phyloP scores from a whole-genome alignment of 106 monocot genomes.

The Dendrobium nobile region DNA sequence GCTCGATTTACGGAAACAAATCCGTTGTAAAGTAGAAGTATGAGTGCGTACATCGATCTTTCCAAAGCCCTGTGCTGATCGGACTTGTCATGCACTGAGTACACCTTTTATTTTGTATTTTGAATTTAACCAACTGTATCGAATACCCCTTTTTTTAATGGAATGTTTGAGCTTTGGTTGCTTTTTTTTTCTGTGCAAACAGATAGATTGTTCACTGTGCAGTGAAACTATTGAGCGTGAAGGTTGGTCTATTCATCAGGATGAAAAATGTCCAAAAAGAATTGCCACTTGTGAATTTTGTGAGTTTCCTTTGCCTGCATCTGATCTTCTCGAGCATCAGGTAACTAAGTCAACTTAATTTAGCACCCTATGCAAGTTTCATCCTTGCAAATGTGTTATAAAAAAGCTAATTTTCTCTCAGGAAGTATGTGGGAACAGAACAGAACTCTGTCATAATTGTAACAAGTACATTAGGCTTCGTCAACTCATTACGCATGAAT shows the following conservation, averaged over 20 bases:
- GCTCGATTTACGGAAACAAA: too few species aligned
- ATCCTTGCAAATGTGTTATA: neutral
- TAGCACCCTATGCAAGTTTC: neutral
- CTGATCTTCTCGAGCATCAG: constrained; percentile 83
- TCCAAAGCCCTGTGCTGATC: too few species aligned
- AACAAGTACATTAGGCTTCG: constrained; percentile 64
- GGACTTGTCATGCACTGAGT: too few species aligned
- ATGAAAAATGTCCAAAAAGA: constrained; percentile 63
- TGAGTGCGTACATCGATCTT: too few species aligned
- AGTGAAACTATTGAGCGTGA: constrained; percentile 53
- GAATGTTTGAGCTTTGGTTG: neutral
- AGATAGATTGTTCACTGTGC: constrained; percentile 75
- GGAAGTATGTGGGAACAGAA: constrained; percentile 91
- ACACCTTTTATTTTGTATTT: too few species aligned
- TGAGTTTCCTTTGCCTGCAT: constrained; percentile 74
- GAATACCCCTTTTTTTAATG: too few species aligned
- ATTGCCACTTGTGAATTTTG: constrained; percentile 93
- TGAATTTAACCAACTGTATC: too few species aligned
- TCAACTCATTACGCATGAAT: constrained; percentile 49
- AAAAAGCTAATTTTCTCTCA: constrained; percentile 17
- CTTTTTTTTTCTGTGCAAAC: constrained; percentile 10
- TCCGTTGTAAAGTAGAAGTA: too few species aligned
- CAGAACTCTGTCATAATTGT: constrained; percentile 67
- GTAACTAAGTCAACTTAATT: constrained; percentile 18
- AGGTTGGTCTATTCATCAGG: constrained; percentile 61